phyloP scores from a whole-genome alignment of 148 eudicot species.

The Tetragonia tetragonoides region DNA sequence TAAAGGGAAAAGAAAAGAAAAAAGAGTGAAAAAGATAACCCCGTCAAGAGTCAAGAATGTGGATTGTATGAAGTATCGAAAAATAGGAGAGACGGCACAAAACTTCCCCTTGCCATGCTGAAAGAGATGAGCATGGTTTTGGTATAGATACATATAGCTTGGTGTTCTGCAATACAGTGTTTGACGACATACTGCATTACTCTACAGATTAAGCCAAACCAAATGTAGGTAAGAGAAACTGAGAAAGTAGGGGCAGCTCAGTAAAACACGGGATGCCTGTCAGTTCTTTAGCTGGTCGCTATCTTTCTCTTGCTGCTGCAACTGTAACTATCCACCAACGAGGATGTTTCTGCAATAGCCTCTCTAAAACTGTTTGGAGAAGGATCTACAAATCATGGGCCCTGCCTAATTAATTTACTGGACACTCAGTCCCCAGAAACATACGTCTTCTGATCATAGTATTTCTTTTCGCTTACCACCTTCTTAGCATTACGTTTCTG shows the following conservation, averaged over 20 bases:
- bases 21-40: not conserved
- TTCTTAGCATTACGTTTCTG: constrained; percentile 92
- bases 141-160: not conserved
- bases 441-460: constrained; percentile 62
- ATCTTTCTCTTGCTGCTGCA: not conserved
- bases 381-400: constrained; percentile 5
- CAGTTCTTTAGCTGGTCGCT: not conserved
- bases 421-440: constrained; percentile 58
- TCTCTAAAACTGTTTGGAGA: constrained; percentile 7
- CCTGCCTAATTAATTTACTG: not conserved
- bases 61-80: not conserved
- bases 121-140: not conserved
- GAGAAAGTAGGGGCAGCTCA: not conserved
- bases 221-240: not conserved
- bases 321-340: not conserved
- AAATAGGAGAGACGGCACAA: constrained; percentile 14
- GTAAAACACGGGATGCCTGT: not conserved
- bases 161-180: constrained; percentile 7
- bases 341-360: constrained; percentile 24
- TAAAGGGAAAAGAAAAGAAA: too few species aligned
- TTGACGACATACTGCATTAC: constrained; percentile 8
- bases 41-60: too few species aligned
- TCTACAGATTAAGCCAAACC: not conserved
- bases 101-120: constrained; percentile 14
- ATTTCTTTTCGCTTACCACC: constrained; percentile 80